These are phyloP conservation scores for Colletotrichum tropicicola DNA, from an alignment of 2,329 filamentous ascomycete genomes.

Conservation along the genomic window DNA sequence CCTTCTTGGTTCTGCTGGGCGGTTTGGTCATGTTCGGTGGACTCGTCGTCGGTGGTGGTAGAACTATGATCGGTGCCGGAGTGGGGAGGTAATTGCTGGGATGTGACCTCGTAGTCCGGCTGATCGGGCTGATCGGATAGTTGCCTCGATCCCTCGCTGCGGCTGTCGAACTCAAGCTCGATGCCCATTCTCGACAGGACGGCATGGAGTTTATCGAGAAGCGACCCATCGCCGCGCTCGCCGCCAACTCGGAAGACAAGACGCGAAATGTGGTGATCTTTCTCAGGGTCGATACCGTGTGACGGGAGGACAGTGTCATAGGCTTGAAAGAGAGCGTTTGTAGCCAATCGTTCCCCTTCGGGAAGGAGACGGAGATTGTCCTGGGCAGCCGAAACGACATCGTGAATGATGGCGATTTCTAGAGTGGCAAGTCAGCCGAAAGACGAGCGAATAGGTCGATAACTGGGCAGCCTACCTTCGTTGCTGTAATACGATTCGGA, in stretches of 20 bases:
- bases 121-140: constrained; percentile 7
- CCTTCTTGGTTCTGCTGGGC: neutral
- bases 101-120: neutral
- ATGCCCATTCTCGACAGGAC: constrained; percentile 77
- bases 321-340: constrained; percentile 81
- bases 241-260: constrained; percentile 83
- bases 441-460: neutral
- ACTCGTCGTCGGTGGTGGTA: neutral
- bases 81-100: neutral
- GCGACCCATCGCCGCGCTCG: constrained; percentile 61
- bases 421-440: neutral
- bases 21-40: neutral
- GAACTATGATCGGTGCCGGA: neutral
- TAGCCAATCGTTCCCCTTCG: constrained; percentile 72
- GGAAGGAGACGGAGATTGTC: constrained; percentile 65
- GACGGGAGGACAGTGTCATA: constrained; percentile 81
- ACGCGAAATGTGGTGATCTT: constrained; percentile 79
- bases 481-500: constrained; percentile 65
- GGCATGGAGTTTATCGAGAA: constrained; percentile 76
- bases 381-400: constrained; percentile 79
- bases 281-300: constrained; percentile 75
- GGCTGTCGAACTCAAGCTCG: constrained; percentile 68
- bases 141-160: constrained; percentile 15
- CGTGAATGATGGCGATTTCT: constrained; percentile 84
- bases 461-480: constrained; percentile 54